Percentiles rank a stretch among this genome's conserved stretches.
Conservation (phyloP, 192 early-diverging fungal species). For the Coemansia sp. region DNA sequence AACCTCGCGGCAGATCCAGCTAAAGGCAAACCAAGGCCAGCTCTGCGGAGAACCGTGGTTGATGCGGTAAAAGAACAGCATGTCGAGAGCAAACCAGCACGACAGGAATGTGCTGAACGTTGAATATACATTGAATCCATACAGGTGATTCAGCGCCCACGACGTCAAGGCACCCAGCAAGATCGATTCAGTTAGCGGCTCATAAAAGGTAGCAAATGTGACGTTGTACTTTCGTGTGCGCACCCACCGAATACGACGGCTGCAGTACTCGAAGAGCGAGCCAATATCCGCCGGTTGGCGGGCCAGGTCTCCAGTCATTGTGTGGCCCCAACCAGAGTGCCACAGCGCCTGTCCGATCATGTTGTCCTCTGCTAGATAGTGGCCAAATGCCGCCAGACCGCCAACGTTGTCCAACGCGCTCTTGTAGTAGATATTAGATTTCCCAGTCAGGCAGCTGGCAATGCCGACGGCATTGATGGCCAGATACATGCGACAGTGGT, state of each 20-base stretch:
- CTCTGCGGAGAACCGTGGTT: conserved; percentile 44
- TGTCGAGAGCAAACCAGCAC: conserved; percentile 64
- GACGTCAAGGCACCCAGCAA: conserved; percentile 74
- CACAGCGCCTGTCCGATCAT: conserved; percentile 87
- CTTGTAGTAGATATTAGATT: conserved; percentile 91
- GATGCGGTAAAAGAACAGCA: conserved; percentile 60
- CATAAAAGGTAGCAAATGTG: conserved; percentile 82
- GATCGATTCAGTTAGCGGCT: conserved; percentile 94
- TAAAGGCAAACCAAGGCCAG: conserved; percentile 62
- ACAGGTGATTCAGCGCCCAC: conserved; percentile 67
- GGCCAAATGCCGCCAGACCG: conserved; percentile 83
- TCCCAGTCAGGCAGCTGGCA: conserved; percentile 92
- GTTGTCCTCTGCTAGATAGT: conserved; percentile 96
- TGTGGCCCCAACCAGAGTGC: conserved; percentile 77
- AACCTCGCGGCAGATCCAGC: conserved; percentile 85
- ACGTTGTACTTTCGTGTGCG: conserved; percentile 94
- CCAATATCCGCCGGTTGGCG: conserved; percentile 82
- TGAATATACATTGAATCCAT: conserved; percentile 48
- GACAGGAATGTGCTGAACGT: conserved; percentile 61
- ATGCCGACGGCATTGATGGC: conserved; percentile 87
- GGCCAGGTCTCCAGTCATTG: conserved; percentile 86
- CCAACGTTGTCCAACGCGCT: conserved; percentile 79
- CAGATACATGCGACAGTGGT: conserved; percentile 95
- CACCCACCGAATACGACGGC: conserved; percentile 89
- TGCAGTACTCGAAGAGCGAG: conserved; percentile 79